Base-by-base conservation (phyloP, 192 early-diverging fungal genomes). In the Umbelopsis sp. region DNA sequence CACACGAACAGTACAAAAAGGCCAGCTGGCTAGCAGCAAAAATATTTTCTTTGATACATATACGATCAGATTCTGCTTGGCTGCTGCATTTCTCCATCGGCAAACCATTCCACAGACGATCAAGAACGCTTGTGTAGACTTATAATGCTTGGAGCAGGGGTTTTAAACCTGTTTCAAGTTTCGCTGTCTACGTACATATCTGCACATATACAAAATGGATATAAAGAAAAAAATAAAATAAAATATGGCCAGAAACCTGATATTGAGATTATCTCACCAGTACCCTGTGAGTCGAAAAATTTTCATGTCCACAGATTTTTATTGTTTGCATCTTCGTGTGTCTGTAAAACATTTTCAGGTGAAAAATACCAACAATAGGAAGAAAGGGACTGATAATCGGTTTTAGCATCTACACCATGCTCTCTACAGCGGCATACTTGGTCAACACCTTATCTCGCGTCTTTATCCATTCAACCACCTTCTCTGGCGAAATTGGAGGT, bases 51-150 rank as follows among this genome's bases (percentile, higher is more conserved):
- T 62, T 62, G 56, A 62, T 62, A 62, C 56, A 62, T 62, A 53
- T 62, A 62, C 26, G 56, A 62, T 62, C 56, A 62, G 56, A 62
- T 62, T 62, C 56, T 62, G 56, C 56, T 62, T 62, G 56, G 56
- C 56, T 62, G 56, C 56, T 62, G 56, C 31, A 62, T 34, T 62
- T 62, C 21, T 25, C 31, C 56, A 62, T 62, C 56, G 56, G 56
- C 56, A 62, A 29, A 29, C 56, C 56, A 62, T 62, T 62, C 56
- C 56, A 62, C 56, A 62, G 56, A 62, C 56, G 56, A 62, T 62
- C 56, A 62, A 62, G 56, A 62, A 34, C 56, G 8, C 17, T 62
- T 62, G 56, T 20, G 56, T 62, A 62, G 56, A 62, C 56, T 62
- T 62, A 62, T 62, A 62, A 62, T 62, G 17, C 56, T 29, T 36